Evolutionary conservation across 2,329 filamentous ascomycete genomes (phyloP), one percentile per base, ranked within the genome.

Genomic region (Colletotrichum eleusines): DNA sequence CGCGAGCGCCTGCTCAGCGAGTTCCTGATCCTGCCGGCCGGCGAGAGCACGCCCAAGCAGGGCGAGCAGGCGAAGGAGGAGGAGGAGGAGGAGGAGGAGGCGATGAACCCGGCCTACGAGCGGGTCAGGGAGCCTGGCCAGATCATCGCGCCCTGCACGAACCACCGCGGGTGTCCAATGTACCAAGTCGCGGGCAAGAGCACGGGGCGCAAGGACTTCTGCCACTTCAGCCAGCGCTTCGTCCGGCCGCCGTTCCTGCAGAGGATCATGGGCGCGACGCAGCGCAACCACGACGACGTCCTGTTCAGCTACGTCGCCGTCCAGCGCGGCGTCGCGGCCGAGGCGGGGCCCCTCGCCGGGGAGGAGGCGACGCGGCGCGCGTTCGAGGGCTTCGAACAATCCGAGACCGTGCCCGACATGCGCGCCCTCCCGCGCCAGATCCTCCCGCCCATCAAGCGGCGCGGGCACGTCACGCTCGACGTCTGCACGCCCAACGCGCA

Each of bases 261-360:
- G 78, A 88, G 88, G 57, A 87, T 98, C 57, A 83, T 97, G 26
- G 88, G 89, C 23, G 90, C 88, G 31, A 84, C 84, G 8, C 88
- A 91, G 75, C 89, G 89, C 73, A 98, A 97, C 78, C 93, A 97
- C 77, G 95, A 97, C 78, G 94, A 98, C 76, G 88, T 97, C 18
- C 88, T 94, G 76, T 99, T 95, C 81, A 97, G 93, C 78, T 99
- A 97, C 79, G 78, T 99, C 18, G 92, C 92, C 4, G 88, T 98
- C 23, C 93, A 94, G 77, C 91, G 95, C 26, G 96, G 96, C 8
- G 85, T 89, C 3, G 51, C 76, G 20, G 40, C 69, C 11, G 78
- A 78, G 57, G 73, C 75, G 2, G 75, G 74, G 11, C 72, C 76
- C 4, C 64, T 80, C 51, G 78, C 92, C 72, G 88, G 88, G 51